These are phyloP conservation scores for Xylaria hypoxylon DNA, from an alignment of 2,329 filamentous ascomycete genomes.

Conservation along the genomic window DNA sequence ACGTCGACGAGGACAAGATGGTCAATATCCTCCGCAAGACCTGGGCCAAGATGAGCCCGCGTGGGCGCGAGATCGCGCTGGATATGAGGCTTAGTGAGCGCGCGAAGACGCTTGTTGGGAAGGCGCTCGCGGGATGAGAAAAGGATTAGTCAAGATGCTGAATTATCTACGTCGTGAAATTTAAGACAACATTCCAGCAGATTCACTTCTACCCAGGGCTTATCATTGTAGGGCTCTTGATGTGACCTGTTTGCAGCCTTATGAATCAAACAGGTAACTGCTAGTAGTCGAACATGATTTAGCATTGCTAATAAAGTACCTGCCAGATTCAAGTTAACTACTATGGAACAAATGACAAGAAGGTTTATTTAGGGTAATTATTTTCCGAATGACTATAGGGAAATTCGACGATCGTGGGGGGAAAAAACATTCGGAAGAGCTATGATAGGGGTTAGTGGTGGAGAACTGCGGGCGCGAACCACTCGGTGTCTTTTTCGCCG, in stretches of 20 bases:
- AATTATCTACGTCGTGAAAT: not conserved
- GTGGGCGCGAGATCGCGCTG: constrained; percentile 73
- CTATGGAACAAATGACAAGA: not conserved
- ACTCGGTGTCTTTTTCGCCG: constrained; percentile 36
- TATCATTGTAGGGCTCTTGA: not conserved
- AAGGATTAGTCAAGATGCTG: not conserved
- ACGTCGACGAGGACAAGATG: constrained; percentile 81
- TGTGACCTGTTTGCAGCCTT: not conserved
- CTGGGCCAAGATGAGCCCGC: constrained; percentile 78
- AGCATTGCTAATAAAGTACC: not conserved
- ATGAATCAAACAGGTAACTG: not conserved
- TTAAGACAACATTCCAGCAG: not conserved
- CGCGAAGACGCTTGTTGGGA: constrained; percentile 70
- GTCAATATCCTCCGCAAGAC: constrained; percentile 77
- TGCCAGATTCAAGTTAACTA: not conserved
- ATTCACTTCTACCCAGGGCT: not conserved
- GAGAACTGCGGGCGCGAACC: constrained; percentile 12
- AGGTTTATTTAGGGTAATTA: constrained; percentile 10
- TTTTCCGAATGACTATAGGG: constrained; percentile 18
- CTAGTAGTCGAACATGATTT: not conserved
- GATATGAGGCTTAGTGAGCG: constrained; percentile 72
- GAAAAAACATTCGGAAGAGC: not conserved
- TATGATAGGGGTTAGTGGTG: constrained; percentile 17
- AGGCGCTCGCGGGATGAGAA: constrained; percentile 63
- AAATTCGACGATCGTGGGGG: constrained; percentile 15